Evolutionary conservation across 2,329 filamentous ascomycete species (phyloP).

Genomic region (Pestalotiopsis sp.): DNA sequence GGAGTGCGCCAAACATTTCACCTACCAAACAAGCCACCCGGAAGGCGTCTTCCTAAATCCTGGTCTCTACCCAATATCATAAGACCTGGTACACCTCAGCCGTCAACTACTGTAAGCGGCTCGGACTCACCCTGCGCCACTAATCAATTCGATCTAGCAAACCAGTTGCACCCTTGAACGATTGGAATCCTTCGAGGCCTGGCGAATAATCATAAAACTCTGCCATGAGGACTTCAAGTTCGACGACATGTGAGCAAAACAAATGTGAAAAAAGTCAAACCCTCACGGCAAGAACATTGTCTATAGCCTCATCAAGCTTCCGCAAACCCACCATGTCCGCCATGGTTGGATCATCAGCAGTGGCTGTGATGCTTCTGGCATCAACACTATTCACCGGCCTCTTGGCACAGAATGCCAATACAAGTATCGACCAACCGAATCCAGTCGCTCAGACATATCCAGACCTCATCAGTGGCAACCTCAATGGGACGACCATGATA

Average conservation of each 20-base stretch:
- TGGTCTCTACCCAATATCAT: background rate
- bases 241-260: background rate
- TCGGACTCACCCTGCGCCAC: background rate
- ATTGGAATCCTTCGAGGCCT: background rate
- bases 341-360: background rate
- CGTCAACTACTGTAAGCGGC: background rate
- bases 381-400: constrained; percentile 1
- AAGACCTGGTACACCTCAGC: background rate
- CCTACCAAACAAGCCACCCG: background rate
- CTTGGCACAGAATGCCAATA: constrained; percentile 20
- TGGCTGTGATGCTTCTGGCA: constrained; percentile 2
- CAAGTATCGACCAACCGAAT: constrained; percentile 40
- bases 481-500: constrained; percentile 55
- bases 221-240: background rate
- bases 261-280: background rate
- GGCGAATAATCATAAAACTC: background rate
- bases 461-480: constrained; percentile 48
- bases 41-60: background rate
- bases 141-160: background rate
- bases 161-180: background rate
- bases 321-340: background rate
- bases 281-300: background rate
- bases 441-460: constrained; percentile 49
- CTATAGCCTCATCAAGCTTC: background rate
- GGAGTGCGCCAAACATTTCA: background rate